Conservation (phyloP, 1,139 yeast species). For the Suzukiozyma palmioleophila region DNA sequence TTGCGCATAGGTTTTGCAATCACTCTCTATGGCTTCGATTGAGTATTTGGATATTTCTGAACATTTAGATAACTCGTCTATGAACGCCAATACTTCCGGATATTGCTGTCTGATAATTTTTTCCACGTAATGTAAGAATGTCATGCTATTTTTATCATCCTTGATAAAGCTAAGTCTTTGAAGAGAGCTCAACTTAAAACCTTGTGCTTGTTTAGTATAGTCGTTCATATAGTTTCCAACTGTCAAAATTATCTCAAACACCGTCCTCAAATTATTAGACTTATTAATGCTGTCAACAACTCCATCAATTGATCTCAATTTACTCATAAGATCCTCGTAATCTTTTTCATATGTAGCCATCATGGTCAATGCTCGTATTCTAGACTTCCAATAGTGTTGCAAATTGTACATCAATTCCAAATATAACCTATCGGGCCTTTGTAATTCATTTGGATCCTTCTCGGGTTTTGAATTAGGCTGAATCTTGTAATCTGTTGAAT, state of each 20-base stretch:
- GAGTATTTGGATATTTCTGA: constrained; percentile 60
- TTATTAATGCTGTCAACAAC: constrained; percentile 58
- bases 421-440: constrained; percentile 72
- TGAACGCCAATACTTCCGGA: constrained; percentile 58
- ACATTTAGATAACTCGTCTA: constrained; percentile 58
- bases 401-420: constrained; percentile 69
- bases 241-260: constrained; percentile 72
- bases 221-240: constrained; percentile 87
- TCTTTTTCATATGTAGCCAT: constrained; percentile 64
- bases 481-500: constrained; percentile 52
- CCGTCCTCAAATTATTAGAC: constrained; percentile 56
- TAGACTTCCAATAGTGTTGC: constrained; percentile 77
- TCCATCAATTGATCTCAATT: constrained; percentile 58
- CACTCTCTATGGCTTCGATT: constrained; percentile 61
- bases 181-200: constrained; percentile 70
- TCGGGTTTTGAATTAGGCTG: constrained; percentile 52
- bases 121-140: constrained; percentile 77
- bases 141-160: constrained; percentile 73
- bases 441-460: constrained; percentile 69
- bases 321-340: constrained; percentile 59
- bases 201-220: constrained; percentile 72
- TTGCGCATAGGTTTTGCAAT: constrained; percentile 55
- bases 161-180: constrained; percentile 75
- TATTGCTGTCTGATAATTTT: constrained; percentile 63
- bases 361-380: constrained; percentile 66